Percentiles rank a stretch among this genome's conserved stretches.
Conservation (phyloP, 345 rosid species). For the Ceriops decandra region DNA sequence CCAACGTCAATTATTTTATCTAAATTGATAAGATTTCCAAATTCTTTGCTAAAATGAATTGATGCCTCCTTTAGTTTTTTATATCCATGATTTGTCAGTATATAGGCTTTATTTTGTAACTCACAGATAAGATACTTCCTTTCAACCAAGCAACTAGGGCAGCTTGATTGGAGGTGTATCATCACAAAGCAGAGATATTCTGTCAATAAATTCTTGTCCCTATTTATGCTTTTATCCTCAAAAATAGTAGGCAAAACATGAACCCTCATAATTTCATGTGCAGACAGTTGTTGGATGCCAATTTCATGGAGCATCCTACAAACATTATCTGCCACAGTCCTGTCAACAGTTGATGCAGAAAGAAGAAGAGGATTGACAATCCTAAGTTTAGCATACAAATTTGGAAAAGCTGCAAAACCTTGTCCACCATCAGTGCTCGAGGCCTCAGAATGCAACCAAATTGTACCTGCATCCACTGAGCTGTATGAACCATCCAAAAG, state of each 20-base stretch:
- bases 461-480: conserved; percentile 61
- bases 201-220: conserved; percentile 43
- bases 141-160: conserved; percentile 59
- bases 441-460: conserved; percentile 77
- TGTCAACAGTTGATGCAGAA: conserved; percentile 39
- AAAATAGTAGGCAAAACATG: conserved; percentile 69
- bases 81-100: conserved; percentile 69
- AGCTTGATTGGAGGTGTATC: conserved; percentile 74
- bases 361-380: conserved; percentile 60
- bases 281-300: conserved; percentile 76
- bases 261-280: conserved; percentile 79
- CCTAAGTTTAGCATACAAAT: conserved; percentile 65
- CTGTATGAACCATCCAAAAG: conserved; percentile 73
- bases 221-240: conserved; percentile 27
- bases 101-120: conserved; percentile 55
- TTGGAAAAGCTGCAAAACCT: conserved; percentile 64
- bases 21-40: conserved; percentile 53
- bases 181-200: conserved; percentile 83
- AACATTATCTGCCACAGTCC: conserved; percentile 37
- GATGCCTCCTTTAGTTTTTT: conserved; percentile 49
- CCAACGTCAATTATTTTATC: conserved; percentile 43
- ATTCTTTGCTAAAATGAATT: conserved; percentile 68
- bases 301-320: conserved; percentile 56
- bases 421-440: conserved; percentile 37
- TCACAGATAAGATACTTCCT: conserved; percentile 58